Evolutionary conservation across 768 basidiomycete species (phyloP).

Genomic region (Mrakia gelida): DNA sequence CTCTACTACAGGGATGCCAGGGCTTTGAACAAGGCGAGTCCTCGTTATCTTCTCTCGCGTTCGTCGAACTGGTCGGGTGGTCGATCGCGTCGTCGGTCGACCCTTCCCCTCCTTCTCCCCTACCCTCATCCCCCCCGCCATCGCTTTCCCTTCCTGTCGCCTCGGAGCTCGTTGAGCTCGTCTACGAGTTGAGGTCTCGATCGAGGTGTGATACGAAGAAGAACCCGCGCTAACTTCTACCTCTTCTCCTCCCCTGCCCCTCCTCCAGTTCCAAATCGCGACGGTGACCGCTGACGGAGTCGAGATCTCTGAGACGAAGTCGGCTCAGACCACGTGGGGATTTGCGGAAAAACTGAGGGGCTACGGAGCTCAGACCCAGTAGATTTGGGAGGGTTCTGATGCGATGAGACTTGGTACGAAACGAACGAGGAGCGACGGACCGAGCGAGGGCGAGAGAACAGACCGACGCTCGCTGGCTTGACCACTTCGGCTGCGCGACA

Average conservation of each 20-base stretch:
- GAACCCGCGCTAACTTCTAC: neutral
- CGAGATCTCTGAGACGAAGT: constrained; percentile 69
- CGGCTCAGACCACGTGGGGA: constrained; percentile 74
- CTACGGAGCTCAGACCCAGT: constrained; percentile 30
- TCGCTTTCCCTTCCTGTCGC: neutral
- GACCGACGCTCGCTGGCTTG: too few species aligned
- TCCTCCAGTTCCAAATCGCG: constrained; percentile 83
- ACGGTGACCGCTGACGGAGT: constrained; percentile 74
- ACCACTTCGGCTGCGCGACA: too few species aligned
- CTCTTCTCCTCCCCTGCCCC: neutral
- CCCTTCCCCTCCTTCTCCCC: neutral
- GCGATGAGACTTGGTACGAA: neutral
- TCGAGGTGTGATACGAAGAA: neutral
- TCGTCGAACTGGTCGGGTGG: neutral
- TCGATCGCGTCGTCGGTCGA: neutral
- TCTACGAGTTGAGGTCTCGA: neutral
- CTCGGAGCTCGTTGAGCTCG: too few species aligned
- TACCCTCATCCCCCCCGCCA: neutral
- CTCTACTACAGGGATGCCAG: constrained; percentile 95
- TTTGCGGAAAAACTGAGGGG: constrained; percentile 91
- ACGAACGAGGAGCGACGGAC: neutral
- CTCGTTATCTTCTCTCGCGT: neutral
- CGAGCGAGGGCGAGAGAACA: neutral
- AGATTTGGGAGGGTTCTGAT: neutral
- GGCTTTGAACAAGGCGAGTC: constrained; percentile 82